Conservation (phyloP, 108 stramenopile species). For the Skeletonema costatum region DNA sequence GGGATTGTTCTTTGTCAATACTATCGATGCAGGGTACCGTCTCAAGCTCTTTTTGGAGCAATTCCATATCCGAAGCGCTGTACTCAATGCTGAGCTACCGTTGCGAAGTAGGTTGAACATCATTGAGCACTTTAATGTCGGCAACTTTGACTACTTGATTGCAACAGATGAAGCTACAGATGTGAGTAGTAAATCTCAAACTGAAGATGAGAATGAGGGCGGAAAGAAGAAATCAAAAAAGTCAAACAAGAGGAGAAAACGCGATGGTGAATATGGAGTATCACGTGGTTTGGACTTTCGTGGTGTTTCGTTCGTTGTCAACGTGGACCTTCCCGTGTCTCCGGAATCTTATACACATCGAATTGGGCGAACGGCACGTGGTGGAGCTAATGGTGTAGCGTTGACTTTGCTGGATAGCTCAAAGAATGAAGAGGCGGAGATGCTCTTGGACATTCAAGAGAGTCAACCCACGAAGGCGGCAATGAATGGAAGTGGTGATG, state of each 20-base stretch:
- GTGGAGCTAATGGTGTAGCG: constrained; percentile 93
- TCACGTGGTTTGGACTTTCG: constrained; percentile 96
- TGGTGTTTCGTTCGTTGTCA: constrained; percentile 95
- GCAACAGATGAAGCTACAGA: constrained; percentile 93
- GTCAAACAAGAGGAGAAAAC: constrained; percentile 54
- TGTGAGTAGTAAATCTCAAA: constrained; percentile 17
- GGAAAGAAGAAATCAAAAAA: constrained; percentile 43
- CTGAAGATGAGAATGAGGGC: constrained; percentile 41
- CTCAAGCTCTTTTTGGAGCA: constrained; percentile 98
- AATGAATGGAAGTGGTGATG: constrained; percentile 36
- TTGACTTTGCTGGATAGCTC: constrained; percentile 82
- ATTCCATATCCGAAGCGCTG: constrained; percentile 95
- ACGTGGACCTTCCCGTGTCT: constrained; percentile 95
- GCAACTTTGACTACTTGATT: constrained; percentile 98
- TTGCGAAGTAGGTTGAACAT: constrained; percentile 93
- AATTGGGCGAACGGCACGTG: constrained; percentile 97
- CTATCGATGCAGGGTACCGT: constrained; percentile 90
- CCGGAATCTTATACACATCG: constrained; percentile 94
- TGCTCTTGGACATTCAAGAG: constrained; percentile 69
- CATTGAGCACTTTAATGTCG: constrained; percentile 96
- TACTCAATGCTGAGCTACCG: constrained; percentile 96
- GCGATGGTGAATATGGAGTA: constrained; percentile 90
- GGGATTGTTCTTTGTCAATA: constrained; percentile 97
- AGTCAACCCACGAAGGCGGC: constrained; percentile 70
- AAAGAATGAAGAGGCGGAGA: constrained; percentile 55